Evolutionary conservation across 2,329 filamentous ascomycete genomes (phyloP), one percentile per base, ranked within the genome.

Genomic region (Apiospora koreana): DNA sequence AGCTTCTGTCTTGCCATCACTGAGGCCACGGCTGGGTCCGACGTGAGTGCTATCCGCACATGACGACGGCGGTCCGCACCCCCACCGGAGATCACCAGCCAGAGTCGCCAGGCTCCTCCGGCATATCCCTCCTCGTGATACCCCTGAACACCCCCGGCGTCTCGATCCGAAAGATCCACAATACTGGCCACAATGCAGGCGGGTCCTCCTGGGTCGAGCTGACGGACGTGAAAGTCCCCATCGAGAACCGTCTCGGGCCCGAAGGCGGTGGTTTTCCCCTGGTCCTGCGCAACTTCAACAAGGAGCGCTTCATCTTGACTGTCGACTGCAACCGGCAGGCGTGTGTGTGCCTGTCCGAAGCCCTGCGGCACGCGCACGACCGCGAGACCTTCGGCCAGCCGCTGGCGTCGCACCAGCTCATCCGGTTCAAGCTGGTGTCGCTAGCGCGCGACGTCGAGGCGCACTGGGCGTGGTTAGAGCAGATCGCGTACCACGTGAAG

Each of bases 251-350:
- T 77, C 91, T 99, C 72, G 96, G 96, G 84, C 98, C 98, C 86
- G 92, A 97, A 86, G 97, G 98, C 87, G 92, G 97, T 81, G 96
- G 96, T 45, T 98, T 99, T 90, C 93, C 95, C 84, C 94, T 97
- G 79, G 95, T 99, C 87, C 98, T 98, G 95, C 98, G 94, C 81
- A 98, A 98, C 88, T 98, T 98, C 87, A 98, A 98, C 88, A 96
- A 98, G 87, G 96, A 99, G 85, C 93, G 96, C 73, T 94, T 99
- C 76, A 96, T 96, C 73, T 98, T 99, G 83, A 95, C 98, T 84
- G 98, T 98, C 85, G 96, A 98, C 84, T 97, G 92, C 78, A 82
- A 97, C 74, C 94, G 96, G 78, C 98, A 98, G 88, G 92, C 93
- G 50, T 94, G 96, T 75, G 95, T 98, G 75, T 98, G 95, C 88